Evolutionary conservation across 2,329 filamentous ascomycete species (phyloP).

Genomic region (Talaromyces atroroseus): DNA sequence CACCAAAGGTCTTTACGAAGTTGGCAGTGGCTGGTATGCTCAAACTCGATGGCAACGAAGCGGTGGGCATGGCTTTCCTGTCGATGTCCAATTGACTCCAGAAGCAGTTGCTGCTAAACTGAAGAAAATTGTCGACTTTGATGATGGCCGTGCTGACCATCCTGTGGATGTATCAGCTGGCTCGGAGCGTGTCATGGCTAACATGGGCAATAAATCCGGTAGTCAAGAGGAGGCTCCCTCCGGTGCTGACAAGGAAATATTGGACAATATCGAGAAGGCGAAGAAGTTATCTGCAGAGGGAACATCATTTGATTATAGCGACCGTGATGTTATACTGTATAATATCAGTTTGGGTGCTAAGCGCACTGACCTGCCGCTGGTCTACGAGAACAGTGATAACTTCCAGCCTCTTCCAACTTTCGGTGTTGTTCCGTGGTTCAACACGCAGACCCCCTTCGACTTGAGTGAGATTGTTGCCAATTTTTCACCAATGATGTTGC

Average conservation of each 20-base stretch:
- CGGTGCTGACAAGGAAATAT: slow-evolving; percentile 55
- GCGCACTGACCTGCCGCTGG: slow-evolving; percentile 75
- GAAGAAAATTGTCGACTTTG: slow-evolving; percentile 77
- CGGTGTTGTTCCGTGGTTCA: slow-evolving; percentile 92
- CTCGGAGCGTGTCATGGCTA: slow-evolving; percentile 73
- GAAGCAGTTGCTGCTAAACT: slow-evolving; percentile 75
- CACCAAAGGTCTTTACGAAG: slow-evolving; percentile 87
- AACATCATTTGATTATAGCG: slow-evolving; percentile 74
- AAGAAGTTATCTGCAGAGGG: slow-evolving; percentile 66
- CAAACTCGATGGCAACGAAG: slow-evolving; percentile 92
- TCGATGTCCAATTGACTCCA: slow-evolving; percentile 75
- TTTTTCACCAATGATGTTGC: slow-evolving; percentile 97
- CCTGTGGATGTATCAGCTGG: slow-evolving; percentile 73
- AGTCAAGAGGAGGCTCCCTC: slow-evolving; percentile 45
- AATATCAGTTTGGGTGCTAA: slow-evolving; percentile 92
- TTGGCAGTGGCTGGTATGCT: slow-evolving; percentile 88
- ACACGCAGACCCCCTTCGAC: slow-evolving; percentile 71
- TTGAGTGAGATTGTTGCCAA: slow-evolving; percentile 83
- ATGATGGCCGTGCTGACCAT: slow-evolving; percentile 80
- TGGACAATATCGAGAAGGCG: slow-evolving; percentile 69
- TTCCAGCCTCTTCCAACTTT: slow-evolving; percentile 96
- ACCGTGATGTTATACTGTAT: slow-evolving; percentile 89
- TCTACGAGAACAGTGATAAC: slow-evolving; percentile 84
- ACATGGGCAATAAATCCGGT: slow-evolving; percentile 66
- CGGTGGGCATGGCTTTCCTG: slow-evolving; percentile 83